Evolutionary conservation across 2,329 filamentous ascomycete species (phyloP).

Genomic region (Furcasterigmium furcatum): DNA sequence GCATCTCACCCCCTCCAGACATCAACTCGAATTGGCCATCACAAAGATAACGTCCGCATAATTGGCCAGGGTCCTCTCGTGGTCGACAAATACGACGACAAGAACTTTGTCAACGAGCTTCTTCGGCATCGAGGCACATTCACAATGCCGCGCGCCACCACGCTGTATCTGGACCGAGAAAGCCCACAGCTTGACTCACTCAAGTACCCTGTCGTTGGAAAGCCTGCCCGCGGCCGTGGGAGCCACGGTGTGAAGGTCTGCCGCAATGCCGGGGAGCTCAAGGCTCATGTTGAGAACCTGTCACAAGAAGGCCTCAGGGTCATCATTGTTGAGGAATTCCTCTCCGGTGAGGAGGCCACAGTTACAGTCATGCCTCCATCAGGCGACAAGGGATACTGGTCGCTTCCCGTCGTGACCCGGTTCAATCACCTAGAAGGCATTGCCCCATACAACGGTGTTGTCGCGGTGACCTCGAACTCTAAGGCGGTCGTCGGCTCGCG

Average conservation of each 20-base stretch:
- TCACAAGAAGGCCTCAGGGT: slow-evolving; percentile 25
- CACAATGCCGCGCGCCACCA: slow-evolving; percentile 34
- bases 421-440: slow-evolving; percentile 45
- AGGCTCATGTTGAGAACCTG: slow-evolving; percentile 26
- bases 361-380: slow-evolving; percentile 49
- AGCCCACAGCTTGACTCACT: not conserved
- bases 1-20: slow-evolving; percentile 42
- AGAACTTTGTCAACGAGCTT: slow-evolving; percentile 41
- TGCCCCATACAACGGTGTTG: slow-evolving; percentile 44
- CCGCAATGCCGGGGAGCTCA: slow-evolving; percentile 21
- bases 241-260: slow-evolving; percentile 48
- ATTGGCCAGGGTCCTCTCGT: slow-evolving; percentile 42
- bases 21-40: slow-evolving; percentile 25
- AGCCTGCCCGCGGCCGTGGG: slow-evolving; percentile 44
- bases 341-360: slow-evolving; percentile 44
- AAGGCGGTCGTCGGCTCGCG: slow-evolving; percentile 28
- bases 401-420: slow-evolving; percentile 38
- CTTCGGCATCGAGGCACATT: slow-evolving; percentile 31
- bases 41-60: slow-evolving; percentile 27
- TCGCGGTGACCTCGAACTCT: slow-evolving; percentile 46
- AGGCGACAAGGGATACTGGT: slow-evolving; percentile 29
- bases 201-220: slow-evolving; percentile 37
- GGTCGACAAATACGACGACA: slow-evolving; percentile 48
- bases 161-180: slow-evolving; percentile 11
- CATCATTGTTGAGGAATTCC: slow-evolving; percentile 44